Conservation (phyloP, 805 yeast species). For the Yarrowia porcina region DNA sequence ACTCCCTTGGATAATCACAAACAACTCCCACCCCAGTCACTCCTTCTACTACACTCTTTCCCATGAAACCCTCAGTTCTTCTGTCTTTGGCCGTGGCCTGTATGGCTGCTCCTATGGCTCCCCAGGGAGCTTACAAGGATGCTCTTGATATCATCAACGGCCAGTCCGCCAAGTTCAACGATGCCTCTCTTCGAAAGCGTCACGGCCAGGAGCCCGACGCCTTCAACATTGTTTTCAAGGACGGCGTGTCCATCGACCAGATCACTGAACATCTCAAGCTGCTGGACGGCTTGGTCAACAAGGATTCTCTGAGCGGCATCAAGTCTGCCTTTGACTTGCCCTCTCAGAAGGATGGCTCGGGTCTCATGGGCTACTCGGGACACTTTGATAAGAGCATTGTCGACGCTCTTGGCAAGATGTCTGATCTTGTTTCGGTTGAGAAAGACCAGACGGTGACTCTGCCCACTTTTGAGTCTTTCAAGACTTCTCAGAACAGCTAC, state of each 20-base stretch:
- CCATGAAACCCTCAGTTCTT: slow-evolving; percentile 4
- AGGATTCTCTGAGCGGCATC: slow-evolving; percentile 5
- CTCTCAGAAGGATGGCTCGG: slow-evolving; percentile 11
- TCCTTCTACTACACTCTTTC: neutral
- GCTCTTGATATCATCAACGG: slow-evolving; percentile 5
- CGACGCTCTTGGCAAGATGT: neutral
- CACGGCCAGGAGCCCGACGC: slow-evolving; percentile 13
- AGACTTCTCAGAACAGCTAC: neutral
- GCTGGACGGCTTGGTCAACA: slow-evolving; percentile 13
- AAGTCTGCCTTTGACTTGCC: slow-evolving; percentile 16
- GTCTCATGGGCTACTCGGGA: slow-evolving; percentile 12
- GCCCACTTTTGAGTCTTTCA: neutral
- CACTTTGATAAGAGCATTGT: neutral
- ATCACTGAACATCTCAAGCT: slow-evolving; percentile 7
- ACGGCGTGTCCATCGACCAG: slow-evolving; percentile 17
- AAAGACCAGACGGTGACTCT: neutral
- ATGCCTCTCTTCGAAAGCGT: neutral
- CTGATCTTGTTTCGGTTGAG: slow-evolving; percentile 1
- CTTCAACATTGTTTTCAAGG: slow-evolving; percentile 17
- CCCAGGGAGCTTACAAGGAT: slow-evolving; percentile 14
- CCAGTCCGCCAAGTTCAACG: neutral
- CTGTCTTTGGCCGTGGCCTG: neutral
- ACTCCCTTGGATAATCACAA: neutral
- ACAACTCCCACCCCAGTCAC: neutral
- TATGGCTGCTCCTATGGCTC: neutral